phyloP scores from a whole-genome alignment of 768 basidiomycete species.

The Tulasnella sp. region DNA sequence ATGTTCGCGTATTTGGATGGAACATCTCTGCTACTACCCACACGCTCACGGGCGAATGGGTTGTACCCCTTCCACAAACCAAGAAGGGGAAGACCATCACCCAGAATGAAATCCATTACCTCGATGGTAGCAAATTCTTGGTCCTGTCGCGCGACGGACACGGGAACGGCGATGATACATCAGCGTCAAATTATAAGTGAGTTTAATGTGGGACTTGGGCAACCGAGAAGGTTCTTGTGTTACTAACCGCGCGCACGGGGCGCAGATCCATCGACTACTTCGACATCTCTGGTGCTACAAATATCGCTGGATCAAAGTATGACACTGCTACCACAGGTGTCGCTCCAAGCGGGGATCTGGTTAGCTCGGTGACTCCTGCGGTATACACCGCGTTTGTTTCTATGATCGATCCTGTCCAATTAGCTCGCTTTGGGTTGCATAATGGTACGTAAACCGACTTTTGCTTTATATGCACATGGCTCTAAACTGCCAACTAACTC shows the following conservation, averaged over 20 bases:
- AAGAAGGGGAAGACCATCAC: slow-evolving; percentile 41
- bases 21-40: slow-evolving; percentile 33
- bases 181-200: slow-evolving; percentile 45
- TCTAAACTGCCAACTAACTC: background rate
- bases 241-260: background rate
- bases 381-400: slow-evolving; percentile 47
- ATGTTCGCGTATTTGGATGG: slow-evolving; percentile 48
- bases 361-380: slow-evolving; percentile 39
- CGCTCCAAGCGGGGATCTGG: slow-evolving; percentile 39
- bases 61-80: slow-evolving; percentile 46
- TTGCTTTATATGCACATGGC: background rate
- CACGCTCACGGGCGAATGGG: slow-evolving; percentile 44
- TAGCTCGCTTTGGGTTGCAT: slow-evolving; percentile 53
- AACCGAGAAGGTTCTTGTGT: background rate
- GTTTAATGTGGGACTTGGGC: slow-evolving; percentile 4
- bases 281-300: slow-evolving; percentile 46
- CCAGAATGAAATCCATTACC: slow-evolving; percentile 49
- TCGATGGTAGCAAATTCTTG: slow-evolving; percentile 45
- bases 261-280: slow-evolving; percentile 49
- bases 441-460: slow-evolving; percentile 34
- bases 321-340: slow-evolving; percentile 43
- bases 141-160: slow-evolving; percentile 49
- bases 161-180: slow-evolving; percentile 44
- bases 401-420: slow-evolving; percentile 41
- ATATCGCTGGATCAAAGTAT: slow-evolving; percentile 48